These are phyloP conservation scores for Tuber indicum DNA, from an alignment of 495 filamentous ascomycete genomes.

Conservation along the genomic window DNA sequence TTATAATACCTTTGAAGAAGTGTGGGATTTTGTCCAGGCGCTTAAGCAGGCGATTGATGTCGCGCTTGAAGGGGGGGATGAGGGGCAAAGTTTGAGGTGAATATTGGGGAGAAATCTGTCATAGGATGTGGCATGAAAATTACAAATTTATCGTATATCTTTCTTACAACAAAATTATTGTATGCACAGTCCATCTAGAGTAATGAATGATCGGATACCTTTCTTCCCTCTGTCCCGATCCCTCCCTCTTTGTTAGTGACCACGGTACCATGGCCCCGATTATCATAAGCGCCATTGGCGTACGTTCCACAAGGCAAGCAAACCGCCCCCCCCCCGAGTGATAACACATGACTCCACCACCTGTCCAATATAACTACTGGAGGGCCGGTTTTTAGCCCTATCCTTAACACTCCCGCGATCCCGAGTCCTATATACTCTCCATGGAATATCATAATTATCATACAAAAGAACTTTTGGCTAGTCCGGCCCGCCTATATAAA, in stretches of 20 bases:
- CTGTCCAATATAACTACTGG: neutral
- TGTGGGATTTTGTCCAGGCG: slow-evolving; percentile 65
- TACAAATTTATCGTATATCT: neutral
- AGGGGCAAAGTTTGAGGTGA: slow-evolving; percentile 1
- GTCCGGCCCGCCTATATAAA: neutral
- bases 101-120: neutral
- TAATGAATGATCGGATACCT: neutral
- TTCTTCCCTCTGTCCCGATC: neutral
- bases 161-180: neutral
- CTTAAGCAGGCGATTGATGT: slow-evolving; percentile 51
- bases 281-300: neutral
- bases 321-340: neutral
- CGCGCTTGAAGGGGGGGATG: slow-evolving; percentile 43
- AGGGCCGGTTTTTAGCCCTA: neutral
- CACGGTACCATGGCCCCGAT: neutral
- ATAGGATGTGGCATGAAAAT: neutral
- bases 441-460: neutral
- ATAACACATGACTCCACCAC: neutral
- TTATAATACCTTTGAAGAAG: slow-evolving; percentile 79
- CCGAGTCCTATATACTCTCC: neutral
- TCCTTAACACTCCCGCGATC: neutral
- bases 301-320: neutral
- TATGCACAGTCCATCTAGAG: neutral
- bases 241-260: neutral
- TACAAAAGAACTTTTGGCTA: neutral